Evolutionary conservation across 768 basidiomycete species (phyloP).

Genomic region (Candolleomyces efflorescens): DNA sequence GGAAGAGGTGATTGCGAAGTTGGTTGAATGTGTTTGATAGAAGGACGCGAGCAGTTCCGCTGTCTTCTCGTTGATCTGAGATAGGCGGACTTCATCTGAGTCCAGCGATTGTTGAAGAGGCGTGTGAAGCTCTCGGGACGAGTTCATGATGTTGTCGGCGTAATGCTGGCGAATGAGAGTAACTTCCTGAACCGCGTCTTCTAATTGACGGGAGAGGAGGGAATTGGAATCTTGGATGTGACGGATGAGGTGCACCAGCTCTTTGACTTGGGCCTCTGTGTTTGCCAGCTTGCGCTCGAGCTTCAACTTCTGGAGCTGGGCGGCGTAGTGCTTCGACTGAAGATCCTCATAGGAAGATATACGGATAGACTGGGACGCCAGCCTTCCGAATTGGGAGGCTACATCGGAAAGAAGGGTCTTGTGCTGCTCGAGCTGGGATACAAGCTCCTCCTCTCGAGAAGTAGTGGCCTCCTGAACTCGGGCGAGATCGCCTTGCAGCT

Average conservation of each 20-base stretch:
- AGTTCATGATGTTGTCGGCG: background rate
- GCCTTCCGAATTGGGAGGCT: slow-evolving; percentile 21
- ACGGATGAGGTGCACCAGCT: slow-evolving; percentile 60
- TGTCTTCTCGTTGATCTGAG: slow-evolving; percentile 12
- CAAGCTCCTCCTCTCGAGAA: slow-evolving; percentile 40
- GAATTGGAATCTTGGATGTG: slow-evolving; percentile 50
- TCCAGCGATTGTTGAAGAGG: slow-evolving; percentile 18
- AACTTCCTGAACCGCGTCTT: slow-evolving; percentile 28
- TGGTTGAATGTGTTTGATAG: slow-evolving; percentile 31
- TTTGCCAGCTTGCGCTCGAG: slow-evolving; percentile 68
- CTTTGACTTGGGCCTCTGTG: slow-evolving; percentile 61
- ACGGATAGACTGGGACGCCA: slow-evolving; percentile 30
- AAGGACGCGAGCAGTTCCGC: slow-evolving; percentile 25
- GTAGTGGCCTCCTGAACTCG: slow-evolving; percentile 26
- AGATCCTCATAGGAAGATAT: slow-evolving; percentile 31
- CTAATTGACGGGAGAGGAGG: slow-evolving; percentile 33
- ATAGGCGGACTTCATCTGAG: slow-evolving; percentile 10
- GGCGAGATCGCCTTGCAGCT: slow-evolving; percentile 27
- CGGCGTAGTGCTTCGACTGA: slow-evolving; percentile 31
- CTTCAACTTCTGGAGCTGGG: slow-evolving; percentile 27
- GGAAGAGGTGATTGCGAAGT: slow-evolving; percentile 29
- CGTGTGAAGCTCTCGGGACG: background rate
- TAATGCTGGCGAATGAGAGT: slow-evolving; percentile 19
- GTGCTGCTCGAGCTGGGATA: slow-evolving; percentile 49
- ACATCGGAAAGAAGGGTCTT: slow-evolving; percentile 41